Evolutionary conservation across 78 protist genomes (phyloP), one percentile per base, ranked within the genome.

Genomic region (Dictyostelium capitatum): DNA sequence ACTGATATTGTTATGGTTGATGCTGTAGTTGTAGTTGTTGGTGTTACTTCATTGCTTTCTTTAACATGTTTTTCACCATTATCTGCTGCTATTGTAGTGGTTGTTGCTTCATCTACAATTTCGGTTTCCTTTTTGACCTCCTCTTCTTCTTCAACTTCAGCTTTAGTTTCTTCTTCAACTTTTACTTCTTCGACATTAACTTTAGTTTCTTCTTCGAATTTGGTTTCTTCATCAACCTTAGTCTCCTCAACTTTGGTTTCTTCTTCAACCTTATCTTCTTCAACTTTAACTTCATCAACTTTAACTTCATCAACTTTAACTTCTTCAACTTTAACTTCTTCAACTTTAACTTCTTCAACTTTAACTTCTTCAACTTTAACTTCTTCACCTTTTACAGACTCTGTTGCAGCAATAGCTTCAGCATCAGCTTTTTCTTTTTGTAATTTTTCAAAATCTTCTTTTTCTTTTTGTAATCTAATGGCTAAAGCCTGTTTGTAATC

Each of bases 401-500:
- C n/a, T n/a, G n/a, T n/a, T n/a, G n/a, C n/a, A n/a, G 57, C 23
- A 53, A 53, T 53, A 11, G 57, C 8, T 53, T 53, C 59, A 0
- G 4, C 41, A 25, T 62, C 28, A 62, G 37, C 30, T 3, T 37
- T 17, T 67, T 67, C 75, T 67, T 67, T 32, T 62, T 25, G 70
- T 62, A 62, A 62, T 62, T 62, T 62, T 62, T 62, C 70, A 3
- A 62, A 62, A 25, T 79, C 70, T 50, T 81, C 46, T 25, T 46
- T 14, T 67, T 65, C 79, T 28, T 46, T 25, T 81, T 81, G 41
- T 67, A 41, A 14, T 81, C 70, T 64, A 28, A 9, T 47, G 4
- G 23, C 23, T 62, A 50, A 25, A 54, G 54, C n/a, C 20, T 79
- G 83, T 43, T 50, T 51, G 1, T 79, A 20, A 46, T 81, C 17